Percentiles rank a stretch among this genome's conserved stretches.
phyloP scores from a whole-genome alignment of 352 stramenopile species.

The Phytophthora pseudosyringae region DNA sequence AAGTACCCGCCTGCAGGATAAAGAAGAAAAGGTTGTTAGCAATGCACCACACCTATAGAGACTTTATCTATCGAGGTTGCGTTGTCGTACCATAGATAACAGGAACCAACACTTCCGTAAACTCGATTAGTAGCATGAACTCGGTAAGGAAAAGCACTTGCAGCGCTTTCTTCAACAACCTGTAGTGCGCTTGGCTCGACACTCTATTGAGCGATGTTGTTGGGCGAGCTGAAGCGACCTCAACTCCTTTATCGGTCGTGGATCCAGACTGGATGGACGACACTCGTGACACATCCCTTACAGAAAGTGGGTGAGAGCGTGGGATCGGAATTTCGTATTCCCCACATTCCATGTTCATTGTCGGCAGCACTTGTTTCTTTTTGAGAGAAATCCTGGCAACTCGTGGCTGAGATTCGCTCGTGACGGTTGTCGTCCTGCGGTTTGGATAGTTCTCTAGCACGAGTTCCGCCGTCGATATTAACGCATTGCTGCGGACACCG shows the following conservation, averaged over 20 bases:
- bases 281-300: neutral
- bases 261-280: neutral
- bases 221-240: neutral
- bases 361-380: conserved; percentile 25
- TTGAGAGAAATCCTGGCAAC: conserved; percentile 4
- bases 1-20: conserved; percentile 29
- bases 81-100: conserved; percentile 38
- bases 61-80: too few relatives aligned
- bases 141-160: conserved; percentile 47
- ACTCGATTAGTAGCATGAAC: conserved; percentile 51
- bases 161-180: conserved; percentile 19
- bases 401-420: neutral
- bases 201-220: conserved; percentile 5
- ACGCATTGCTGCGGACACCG: neutral
- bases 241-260: neutral
- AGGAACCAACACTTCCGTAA: conserved; percentile 42
- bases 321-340: conserved; percentile 10
- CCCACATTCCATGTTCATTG: conserved; percentile 5
- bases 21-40: neutral
- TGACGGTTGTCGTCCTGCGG: neutral
- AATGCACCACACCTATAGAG: neutral
- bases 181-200: conserved; percentile 13
- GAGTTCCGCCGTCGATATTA: conserved; percentile 14
- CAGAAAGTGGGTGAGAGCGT: neutral
- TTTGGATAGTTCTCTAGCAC: conserved; percentile 10